Percentiles rank a stretch among this genome's conserved stretches.
phyloP scores from a whole-genome alignment of 306 rosid species.

The Cajanus cajan region DNA sequence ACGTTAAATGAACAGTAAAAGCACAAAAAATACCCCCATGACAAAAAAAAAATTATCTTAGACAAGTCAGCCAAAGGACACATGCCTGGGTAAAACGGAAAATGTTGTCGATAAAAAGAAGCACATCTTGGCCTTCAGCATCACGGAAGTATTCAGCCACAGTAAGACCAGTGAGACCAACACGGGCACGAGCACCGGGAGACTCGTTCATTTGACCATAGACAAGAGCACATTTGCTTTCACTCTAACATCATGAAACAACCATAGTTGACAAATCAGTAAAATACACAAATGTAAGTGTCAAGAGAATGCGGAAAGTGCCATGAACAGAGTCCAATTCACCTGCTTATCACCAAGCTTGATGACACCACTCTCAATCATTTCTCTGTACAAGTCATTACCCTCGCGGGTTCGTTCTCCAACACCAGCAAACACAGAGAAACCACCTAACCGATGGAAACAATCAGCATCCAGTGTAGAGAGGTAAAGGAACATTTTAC shows the following conservation, averaged over 20 bases:
- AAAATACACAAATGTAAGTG: not conserved
- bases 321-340: not conserved
- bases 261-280: not conserved
- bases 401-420: constrained; percentile 99
- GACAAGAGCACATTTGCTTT: constrained; percentile 97
- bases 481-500: not conserved
- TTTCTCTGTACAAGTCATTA: constrained; percentile 95
- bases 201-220: constrained; percentile 99
- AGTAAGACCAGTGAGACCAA: constrained; percentile 94
- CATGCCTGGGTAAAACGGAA: constrained; percentile 97
- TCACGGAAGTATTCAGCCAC: constrained; percentile 99
- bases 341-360: constrained; percentile 99
- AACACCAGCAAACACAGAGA: constrained; percentile 99
- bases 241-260: constrained; percentile 52
- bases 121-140: constrained; percentile 99
- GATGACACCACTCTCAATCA: constrained; percentile 99
- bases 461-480: not conserved
- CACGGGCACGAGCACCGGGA: constrained; percentile 99
- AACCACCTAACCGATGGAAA: constrained; percentile 72
- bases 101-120: constrained; percentile 95
- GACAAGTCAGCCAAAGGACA: not conserved
- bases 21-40: not conserved
- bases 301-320: not conserved
- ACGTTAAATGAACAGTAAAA: not conserved
- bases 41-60: not conserved